Evolutionary conservation across 2,329 filamentous ascomycete species (phyloP), one percentile per base, ranked within the genome.

Genomic region (Hypoxylon sp.): DNA sequence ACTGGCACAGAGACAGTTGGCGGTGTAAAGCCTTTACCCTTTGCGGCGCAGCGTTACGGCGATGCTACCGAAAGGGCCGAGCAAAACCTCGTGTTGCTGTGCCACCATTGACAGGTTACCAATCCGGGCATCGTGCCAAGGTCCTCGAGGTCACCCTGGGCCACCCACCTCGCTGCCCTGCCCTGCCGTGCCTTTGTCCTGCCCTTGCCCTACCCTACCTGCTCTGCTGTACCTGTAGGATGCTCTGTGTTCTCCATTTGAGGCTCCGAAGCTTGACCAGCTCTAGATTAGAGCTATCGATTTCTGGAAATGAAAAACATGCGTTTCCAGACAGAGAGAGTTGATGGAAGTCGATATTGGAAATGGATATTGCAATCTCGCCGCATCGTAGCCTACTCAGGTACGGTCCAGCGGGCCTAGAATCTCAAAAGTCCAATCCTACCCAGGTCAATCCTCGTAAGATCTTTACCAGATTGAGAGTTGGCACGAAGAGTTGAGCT

Each of bases 91-190:
- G 67, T 69, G 65, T 69, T 68, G 65, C 75, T 77, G 46, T 72
- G 58, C 43, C 64, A 57, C 51, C 52, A 48, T 48, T 33, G 45
- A 45, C 54, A 43, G 48, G 66, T 80, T 77, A 48, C 68, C 42
- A 13, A 75, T 68, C 69, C 79, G 9, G 73, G 67, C 78, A 74
- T 48, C 80, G 78, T 64, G 78, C 77, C 10, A 77, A 80, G 45
- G 79, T 75, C 56, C 80, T 78, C 48, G 76, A 80, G 69, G 68
- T 80, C 63, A 72, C 77, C 15, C 65, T 35, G 38, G 6, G 31
- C 29, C 17, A 48, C n/a, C n/a, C n/a, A n/a, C n/a, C n/a, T n/a
- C n/a, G n/a, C n/a, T n/a, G n/a, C n/a, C n/a, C n/a, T n/a, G n/a
- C n/a, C n/a, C n/a, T n/a, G n/a, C n/a, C n/a, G n/a, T n/a, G n/a